These are phyloP conservation scores for Serendipita indica DNA, from an alignment of 768 basidiomycete genomes.

Conservation along the genomic window DNA sequence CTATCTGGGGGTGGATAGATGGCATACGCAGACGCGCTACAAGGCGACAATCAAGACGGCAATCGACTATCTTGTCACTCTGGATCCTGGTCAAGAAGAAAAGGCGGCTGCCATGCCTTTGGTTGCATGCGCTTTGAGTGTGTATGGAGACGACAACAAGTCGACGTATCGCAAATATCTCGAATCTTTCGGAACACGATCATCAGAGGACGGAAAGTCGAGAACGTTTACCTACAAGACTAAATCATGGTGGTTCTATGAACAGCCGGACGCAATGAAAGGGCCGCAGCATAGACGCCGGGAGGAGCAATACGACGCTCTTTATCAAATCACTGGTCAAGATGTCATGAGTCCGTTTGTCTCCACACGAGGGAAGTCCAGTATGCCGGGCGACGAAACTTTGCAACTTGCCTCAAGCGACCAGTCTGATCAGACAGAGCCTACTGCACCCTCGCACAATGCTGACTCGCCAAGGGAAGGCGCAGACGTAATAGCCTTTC, in stretches of 20 bases:
- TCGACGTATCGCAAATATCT: neutral
- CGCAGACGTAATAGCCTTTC: neutral
- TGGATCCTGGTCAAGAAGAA: slow-evolving; percentile 29
- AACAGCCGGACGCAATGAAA: slow-evolving; percentile 29
- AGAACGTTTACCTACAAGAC: slow-evolving; percentile 21
- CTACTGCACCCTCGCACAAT: neutral
- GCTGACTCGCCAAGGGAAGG: neutral
- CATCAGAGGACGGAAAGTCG: slow-evolving; percentile 16
- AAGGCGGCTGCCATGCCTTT: slow-evolving; percentile 38
- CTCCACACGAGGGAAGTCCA: too few relatives aligned
- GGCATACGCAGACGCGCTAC: slow-evolving; percentile 32
- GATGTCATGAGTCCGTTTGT: neutral
- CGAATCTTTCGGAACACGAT: neutral
- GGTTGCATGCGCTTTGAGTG: slow-evolving; percentile 40
- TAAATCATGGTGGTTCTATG: slow-evolving; percentile 34
- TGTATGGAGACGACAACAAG: slow-evolving; percentile 36
- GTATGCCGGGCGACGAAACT: neutral
- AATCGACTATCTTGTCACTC: slow-evolving; percentile 37
- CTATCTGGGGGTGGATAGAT: slow-evolving; percentile 34
- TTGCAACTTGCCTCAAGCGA: neutral
- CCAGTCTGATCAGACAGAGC: neutral
- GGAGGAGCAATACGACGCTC: neutral
- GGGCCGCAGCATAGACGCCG: too few relatives aligned
- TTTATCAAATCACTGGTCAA: neutral
- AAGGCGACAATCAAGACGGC: slow-evolving; percentile 43